phyloP scores from a whole-genome alignment of 192 early-diverging fungal genomes.

The Linnemannia exigua region DNA sequence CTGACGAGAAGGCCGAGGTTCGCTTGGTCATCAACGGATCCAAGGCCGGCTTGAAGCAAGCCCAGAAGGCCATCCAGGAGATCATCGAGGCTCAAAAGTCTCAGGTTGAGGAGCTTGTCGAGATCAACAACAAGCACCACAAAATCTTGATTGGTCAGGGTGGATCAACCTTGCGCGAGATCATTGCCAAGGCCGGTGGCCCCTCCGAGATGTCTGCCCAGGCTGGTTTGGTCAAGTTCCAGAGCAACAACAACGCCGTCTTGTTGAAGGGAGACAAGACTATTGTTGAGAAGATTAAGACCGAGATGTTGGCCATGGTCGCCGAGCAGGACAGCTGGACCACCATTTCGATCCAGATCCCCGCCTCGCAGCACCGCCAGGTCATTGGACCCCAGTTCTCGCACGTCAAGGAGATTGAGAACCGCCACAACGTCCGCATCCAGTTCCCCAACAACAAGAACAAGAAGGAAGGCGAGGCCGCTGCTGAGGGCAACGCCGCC shows the following conservation, averaged over 20 bases:
- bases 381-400: slow-evolving; percentile 87
- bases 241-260: slow-evolving; percentile 71
- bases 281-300: slow-evolving; percentile 66
- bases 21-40: slow-evolving; percentile 68
- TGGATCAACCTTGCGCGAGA: slow-evolving; percentile 73
- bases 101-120: slow-evolving; percentile 65
- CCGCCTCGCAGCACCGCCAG: slow-evolving; percentile 79
- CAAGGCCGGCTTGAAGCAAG: slow-evolving; percentile 65
- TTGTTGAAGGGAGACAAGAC: slow-evolving; percentile 73
- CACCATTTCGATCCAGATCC: slow-evolving; percentile 73
- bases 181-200: slow-evolving; percentile 71
- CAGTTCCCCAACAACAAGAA: slow-evolving; percentile 74
- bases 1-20: slow-evolving; percentile 60
- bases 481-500: slow-evolving; percentile 53
- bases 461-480: slow-evolving; percentile 65
- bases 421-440: slow-evolving; percentile 73
- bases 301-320: slow-evolving; percentile 60
- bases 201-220: slow-evolving; percentile 65
- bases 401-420: slow-evolving; percentile 79
- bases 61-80: slow-evolving; percentile 70
- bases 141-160: slow-evolving; percentile 76
- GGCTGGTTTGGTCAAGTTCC: slow-evolving; percentile 73
- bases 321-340: slow-evolving; percentile 71
- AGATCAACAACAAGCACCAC: slow-evolving; percentile 69
- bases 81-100: slow-evolving; percentile 71